Conservation (phyloP, 768 basidiomycete genomes). For the Russula virescens region DNA sequence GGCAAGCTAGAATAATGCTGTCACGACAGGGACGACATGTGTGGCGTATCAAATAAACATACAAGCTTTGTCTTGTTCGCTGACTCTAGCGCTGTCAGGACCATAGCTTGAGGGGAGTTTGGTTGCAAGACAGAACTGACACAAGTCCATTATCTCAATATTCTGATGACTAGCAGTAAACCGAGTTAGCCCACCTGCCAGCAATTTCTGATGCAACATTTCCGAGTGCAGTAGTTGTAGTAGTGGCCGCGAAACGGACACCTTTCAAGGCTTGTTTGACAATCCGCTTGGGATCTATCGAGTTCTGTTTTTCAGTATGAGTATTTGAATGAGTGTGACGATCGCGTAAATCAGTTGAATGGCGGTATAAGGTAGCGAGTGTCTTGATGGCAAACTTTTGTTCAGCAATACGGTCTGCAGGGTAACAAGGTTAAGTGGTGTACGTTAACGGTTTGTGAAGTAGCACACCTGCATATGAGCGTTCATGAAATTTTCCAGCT, state of each 20-base stretch:
- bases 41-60: constrained; percentile 16
- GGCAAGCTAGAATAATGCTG: constrained; percentile 50
- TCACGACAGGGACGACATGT: constrained; percentile 2
- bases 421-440: constrained; percentile 2
- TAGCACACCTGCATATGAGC: constrained; percentile 54
- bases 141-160: not conserved
- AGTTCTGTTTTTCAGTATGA: constrained; percentile 32
- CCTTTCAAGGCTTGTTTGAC: constrained; percentile 69
- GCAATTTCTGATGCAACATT: constrained; percentile 59
- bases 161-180: not conserved
- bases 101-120: constrained; percentile 77
- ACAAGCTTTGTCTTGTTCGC: constrained; percentile 75
- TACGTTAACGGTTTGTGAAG: constrained; percentile 4
- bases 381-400: constrained; percentile 74
- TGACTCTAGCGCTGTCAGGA: constrained; percentile 71
- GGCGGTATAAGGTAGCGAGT: constrained; percentile 69
- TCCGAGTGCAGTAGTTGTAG: constrained; percentile 69
- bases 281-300: constrained; percentile 52
- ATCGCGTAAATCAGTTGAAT: constrained; percentile 70
- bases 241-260: constrained; percentile 66
- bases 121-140: constrained; percentile 75
- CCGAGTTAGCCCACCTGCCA: constrained; percentile 35
- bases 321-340: constrained; percentile 44
- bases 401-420: constrained; percentile 67
- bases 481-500: constrained; percentile 74